phyloP scores from a whole-genome alignment of 2,329 filamentous ascomycete genomes.

The Leptodontidium sp. region DNA sequence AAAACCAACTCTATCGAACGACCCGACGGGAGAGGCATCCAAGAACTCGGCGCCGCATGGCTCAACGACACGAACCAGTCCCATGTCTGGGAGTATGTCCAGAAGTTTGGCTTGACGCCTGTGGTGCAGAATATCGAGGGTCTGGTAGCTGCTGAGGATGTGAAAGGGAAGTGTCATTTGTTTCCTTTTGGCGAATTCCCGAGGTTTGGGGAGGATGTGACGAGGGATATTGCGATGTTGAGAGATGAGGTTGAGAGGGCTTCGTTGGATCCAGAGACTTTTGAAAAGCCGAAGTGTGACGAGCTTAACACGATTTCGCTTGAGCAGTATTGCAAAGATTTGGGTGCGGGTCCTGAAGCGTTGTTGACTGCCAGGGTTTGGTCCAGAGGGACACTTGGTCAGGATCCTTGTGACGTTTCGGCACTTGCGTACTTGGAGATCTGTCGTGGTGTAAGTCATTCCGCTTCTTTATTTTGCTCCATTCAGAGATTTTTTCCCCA shows the following conservation, averaged over 20 bases:
- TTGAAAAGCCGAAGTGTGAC: neutral
- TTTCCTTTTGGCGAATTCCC: neutral
- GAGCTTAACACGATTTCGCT: neutral
- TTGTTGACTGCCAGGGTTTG: neutral
- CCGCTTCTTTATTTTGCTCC: neutral
- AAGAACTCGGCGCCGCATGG: constrained; percentile 61
- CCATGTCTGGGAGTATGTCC: constrained; percentile 51
- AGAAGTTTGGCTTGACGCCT: constrained; percentile 53
- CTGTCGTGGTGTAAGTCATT: constrained; percentile 2
- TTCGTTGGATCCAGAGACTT: neutral
- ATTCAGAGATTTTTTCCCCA: too few species aligned
- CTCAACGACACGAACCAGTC: constrained; percentile 53
- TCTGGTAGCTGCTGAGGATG: constrained; percentile 9
- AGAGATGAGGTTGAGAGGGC: neutral
- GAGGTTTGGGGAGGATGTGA: neutral
- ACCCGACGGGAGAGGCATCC: neutral
- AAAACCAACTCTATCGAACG: neutral
- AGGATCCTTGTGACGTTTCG: neutral
- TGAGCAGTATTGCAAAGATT: constrained; percentile 7
- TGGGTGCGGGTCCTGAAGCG: constrained; percentile 1
- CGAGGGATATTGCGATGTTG: neutral
- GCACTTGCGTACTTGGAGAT: neutral
- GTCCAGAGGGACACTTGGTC: neutral
- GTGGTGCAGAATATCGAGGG: constrained; percentile 58
- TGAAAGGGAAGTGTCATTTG: neutral